Base-by-base conservation (phyloP, 1,284 basidiomycete genomes). In the Clitocybe nebularis region DNA sequence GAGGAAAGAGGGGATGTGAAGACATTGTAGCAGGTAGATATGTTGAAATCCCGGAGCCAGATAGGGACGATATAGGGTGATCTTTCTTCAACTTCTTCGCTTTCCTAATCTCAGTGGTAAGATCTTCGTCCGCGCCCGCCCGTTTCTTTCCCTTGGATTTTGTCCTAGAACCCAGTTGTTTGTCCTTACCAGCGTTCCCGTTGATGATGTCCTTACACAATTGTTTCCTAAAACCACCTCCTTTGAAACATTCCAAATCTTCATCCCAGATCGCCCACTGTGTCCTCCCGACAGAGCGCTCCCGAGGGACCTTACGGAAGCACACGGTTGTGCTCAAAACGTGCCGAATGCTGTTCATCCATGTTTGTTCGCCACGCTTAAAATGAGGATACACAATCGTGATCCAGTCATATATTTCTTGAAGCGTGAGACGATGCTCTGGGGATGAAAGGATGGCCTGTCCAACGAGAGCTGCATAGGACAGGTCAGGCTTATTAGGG, bases 321-420 rank as follows among this genome's bases (percentile, higher is more conserved):
- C 80, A 81, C 6, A 85, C 76, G 36, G 90, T 91, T 1, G 89
- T 88, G 55, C 85, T 89, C 28, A 93, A 74, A 34, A 90, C 89
- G 62, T 93, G 89, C 14, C 90, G 77, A 49, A 93, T 87, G 43
- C 87, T 89, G 63, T 93, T 93, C 81, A 91, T 90, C 93, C 93
- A 97, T 19, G 92, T 94, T n/a, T 85, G 80, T 56, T 96, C 93
- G 26, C 89, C 88, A 32, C 86, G 84, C 62, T 92, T 92, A 71
- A 93, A 99, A 61, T 85, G 85, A 0, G 95, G 93, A 63, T 93
- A 94, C 3, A 91, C 90, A 28, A 88, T 89, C 46, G 89, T 91
- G 57, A 99, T 95, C 77, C 84, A 99, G 56, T 89, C 84, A 59
- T 98, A 98, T 49, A 99, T 95, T 60, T 98, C 93, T 56, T 94